Evolutionary conservation across 148 eudicot species (phyloP).

Genomic region (Rhododendron molle): DNA sequence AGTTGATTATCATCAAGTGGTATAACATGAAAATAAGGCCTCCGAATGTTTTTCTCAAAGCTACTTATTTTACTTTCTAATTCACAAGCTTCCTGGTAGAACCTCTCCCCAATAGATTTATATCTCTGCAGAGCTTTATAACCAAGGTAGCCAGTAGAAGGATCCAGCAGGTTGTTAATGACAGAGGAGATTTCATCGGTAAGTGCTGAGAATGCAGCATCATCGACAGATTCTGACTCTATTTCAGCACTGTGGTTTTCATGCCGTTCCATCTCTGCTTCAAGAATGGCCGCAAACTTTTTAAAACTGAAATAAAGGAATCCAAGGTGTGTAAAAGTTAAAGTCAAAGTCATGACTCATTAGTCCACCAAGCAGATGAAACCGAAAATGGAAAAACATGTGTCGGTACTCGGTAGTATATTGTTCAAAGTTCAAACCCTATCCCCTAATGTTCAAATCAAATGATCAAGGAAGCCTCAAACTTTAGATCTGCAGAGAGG

Average conservation of each 20-base stretch:
- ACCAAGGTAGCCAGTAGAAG: constrained; percentile 38
- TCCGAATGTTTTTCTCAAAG: constrained; percentile 58
- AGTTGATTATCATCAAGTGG: constrained; percentile 70
- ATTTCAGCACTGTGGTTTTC: constrained; percentile 22
- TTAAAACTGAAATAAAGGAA: constrained; percentile 56
- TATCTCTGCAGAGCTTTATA: constrained; percentile 56
- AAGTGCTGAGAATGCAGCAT: constrained; percentile 23
- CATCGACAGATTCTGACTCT: constrained; percentile 30
- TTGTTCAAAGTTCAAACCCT: neutral
- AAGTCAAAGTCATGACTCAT: neutral
- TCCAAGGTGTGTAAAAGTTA: neutral
- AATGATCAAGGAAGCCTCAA: neutral
- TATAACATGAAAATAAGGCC: constrained; percentile 59
- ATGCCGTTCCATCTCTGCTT: constrained; percentile 50
- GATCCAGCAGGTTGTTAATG: constrained; percentile 53
- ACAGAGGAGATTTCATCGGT: constrained; percentile 43
- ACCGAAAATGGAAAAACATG: neutral
- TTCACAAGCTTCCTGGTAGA: constrained; percentile 51
- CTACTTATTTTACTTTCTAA: constrained; percentile 51
- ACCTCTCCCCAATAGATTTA: constrained; percentile 45
- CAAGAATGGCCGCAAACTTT: constrained; percentile 61
- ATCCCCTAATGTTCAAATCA: neutral
- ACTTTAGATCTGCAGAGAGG: neutral
- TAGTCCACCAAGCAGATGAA: neutral
- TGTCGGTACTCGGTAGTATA: neutral